Evolutionary conservation across 2,329 filamentous ascomycete genomes (phyloP).

Genomic region (Venturia pyrina): DNA sequence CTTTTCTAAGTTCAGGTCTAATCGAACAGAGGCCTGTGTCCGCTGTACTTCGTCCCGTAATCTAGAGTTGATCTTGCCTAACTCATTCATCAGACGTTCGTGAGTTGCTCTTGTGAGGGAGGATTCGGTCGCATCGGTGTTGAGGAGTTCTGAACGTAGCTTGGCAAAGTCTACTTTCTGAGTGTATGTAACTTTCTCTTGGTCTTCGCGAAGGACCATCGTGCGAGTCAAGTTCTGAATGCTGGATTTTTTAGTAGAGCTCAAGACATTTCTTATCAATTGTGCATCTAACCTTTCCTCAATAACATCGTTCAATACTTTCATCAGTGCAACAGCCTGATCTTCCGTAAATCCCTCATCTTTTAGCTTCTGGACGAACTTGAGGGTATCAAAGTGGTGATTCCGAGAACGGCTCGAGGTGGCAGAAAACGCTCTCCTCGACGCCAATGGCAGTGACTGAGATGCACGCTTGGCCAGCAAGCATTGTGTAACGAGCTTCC

Average conservation of each 20-base stretch:
- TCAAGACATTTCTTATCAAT: neutral
- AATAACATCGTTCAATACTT: constrained; percentile 89
- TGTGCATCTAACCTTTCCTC: constrained; percentile 61
- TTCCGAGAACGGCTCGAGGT: constrained; percentile 55
- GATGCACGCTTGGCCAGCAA: neutral
- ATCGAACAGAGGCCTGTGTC: constrained; percentile 82
- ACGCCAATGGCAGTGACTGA: neutral
- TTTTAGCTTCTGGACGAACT: constrained; percentile 85
- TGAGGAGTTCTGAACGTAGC: constrained; percentile 85
- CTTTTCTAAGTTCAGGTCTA: constrained; percentile 95
- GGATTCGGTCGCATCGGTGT: constrained; percentile 82
- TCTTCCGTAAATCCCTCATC: constrained; percentile 91
- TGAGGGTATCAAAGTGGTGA: constrained; percentile 96
- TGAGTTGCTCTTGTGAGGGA: constrained; percentile 81
- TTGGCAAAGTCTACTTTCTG: constrained; percentile 98
- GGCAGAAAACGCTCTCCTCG: constrained; percentile 49
- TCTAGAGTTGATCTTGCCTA: constrained; percentile 83
- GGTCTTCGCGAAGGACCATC: constrained; percentile 94
- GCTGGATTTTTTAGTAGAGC: constrained; percentile 31
- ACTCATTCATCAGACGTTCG: constrained; percentile 86
- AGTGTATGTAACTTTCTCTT: constrained; percentile 65
- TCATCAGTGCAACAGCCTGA: constrained; percentile 97
- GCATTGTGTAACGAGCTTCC: neutral
- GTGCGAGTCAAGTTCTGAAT: constrained; percentile 96
- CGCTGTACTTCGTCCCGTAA: constrained; percentile 88